Conservation (phyloP, 1,284 basidiomycete genomes). For the Termitomyces sp. region DNA sequence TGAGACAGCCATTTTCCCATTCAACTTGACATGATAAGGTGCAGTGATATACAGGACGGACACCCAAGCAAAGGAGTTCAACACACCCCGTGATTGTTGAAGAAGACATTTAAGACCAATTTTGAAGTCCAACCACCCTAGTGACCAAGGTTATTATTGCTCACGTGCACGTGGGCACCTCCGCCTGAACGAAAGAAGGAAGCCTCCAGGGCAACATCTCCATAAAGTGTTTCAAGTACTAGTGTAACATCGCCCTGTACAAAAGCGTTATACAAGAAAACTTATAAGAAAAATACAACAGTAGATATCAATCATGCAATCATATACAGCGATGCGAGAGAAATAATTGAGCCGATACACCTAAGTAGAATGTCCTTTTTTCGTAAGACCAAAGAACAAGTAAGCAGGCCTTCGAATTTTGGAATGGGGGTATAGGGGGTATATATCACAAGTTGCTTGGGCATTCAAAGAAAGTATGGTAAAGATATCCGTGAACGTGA, state of each 20-base stretch:
- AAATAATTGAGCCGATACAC: background rate
- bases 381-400: background rate
- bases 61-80: no score
- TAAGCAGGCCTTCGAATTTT: background rate
- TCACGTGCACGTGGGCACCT: background rate
- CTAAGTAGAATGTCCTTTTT: background rate
- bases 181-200: background rate
- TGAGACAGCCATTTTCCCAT: no score
- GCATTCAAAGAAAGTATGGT: background rate
- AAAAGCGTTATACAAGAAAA: background rate
- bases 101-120: background rate
- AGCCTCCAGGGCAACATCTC: background rate
- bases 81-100: background rate
- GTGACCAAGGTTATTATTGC: no score
- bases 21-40: no score
- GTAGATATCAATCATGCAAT: background rate
- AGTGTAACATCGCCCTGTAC: background rate
- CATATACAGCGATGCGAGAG: background rate
- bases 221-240: background rate
- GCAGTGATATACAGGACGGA: no score
- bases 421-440: background rate
- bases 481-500: background rate
- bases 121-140: background rate
- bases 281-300: background rate
- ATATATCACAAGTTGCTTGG: background rate